These are phyloP conservation scores for Neurospora sp. DNA, from an alignment of 495 filamentous ascomycete species.

Conservation along the genomic window DNA sequence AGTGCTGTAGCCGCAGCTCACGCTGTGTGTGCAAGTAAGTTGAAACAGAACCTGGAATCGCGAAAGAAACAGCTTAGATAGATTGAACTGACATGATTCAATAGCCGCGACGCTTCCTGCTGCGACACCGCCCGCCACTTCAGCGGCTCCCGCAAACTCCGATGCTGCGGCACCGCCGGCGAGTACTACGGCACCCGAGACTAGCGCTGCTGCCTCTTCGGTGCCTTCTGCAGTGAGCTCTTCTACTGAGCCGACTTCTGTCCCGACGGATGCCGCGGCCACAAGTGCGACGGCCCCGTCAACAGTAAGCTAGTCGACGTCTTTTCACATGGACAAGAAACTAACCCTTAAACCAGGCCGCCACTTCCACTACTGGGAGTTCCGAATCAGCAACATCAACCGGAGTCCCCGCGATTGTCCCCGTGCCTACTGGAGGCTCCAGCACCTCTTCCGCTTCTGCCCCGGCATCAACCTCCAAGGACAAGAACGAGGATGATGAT, in stretches of 20 bases:
- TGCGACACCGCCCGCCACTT: constrained; percentile 13
- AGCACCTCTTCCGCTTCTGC: constrained; percentile 9
- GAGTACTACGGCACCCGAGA: constrained; percentile 5
- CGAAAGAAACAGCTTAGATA: not conserved
- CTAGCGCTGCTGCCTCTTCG: not conserved
- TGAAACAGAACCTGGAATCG: not conserved
- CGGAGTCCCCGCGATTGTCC: constrained; percentile 2
- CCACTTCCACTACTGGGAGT: not conserved
- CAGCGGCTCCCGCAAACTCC: not conserved
- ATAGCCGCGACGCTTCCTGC: not conserved
- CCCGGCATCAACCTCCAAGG: constrained; percentile 4
- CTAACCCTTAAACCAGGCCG: not conserved
- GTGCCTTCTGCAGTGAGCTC: not conserved
- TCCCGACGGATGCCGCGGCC: not conserved
- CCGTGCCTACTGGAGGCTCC: constrained; percentile 1
- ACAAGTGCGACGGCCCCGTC: not conserved
- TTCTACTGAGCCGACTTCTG: not conserved
- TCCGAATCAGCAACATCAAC: not conserved
- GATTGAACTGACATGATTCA: not conserved
- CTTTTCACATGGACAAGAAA: not conserved
- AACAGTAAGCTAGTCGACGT: not conserved
- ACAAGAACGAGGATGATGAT: not conserved
- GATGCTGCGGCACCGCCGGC: constrained; percentile 3
- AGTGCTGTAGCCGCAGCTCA: constrained; percentile 8
- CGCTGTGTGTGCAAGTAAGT: constrained; percentile 29